Evolutionary conservation across 2,329 filamentous ascomycete species (phyloP).

Genomic region (Epichloe sylvatica): DNA sequence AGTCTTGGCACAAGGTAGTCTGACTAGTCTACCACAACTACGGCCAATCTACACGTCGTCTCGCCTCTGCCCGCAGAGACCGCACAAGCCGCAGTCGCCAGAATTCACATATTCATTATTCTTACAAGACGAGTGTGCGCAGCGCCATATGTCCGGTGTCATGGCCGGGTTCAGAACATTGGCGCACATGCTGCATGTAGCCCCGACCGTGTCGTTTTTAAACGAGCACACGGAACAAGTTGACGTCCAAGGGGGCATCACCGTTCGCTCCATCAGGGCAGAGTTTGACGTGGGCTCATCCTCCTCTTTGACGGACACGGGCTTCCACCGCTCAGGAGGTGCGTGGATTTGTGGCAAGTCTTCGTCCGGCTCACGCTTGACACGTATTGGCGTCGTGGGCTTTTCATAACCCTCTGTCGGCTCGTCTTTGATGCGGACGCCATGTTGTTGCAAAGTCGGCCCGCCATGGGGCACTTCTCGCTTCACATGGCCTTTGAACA

Average conservation of each 20-base stretch:
- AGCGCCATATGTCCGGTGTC: slow-evolving; percentile 49
- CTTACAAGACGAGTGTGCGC: slow-evolving; percentile 40
- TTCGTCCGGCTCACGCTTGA: slow-evolving; percentile 1
- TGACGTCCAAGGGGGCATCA: neutral
- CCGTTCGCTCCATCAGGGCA: neutral
- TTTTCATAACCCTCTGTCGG: neutral
- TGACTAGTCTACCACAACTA: no score
- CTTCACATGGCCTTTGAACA: slow-evolving; percentile 14
- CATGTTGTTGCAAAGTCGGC: neutral
- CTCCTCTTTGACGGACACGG: neutral
- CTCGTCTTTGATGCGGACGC: neutral
- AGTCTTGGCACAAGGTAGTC: no score
- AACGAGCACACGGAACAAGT: slow-evolving; percentile 55
- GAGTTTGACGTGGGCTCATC: neutral
- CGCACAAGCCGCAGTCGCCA: slow-evolving; percentile 55
- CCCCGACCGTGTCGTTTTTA: slow-evolving; percentile 36
- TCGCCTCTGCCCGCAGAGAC: slow-evolving; percentile 45
- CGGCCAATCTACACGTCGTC: neutral
- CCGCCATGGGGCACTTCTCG: neutral
- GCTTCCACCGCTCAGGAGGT: neutral
- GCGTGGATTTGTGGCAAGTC: neutral
- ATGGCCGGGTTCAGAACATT: slow-evolving; percentile 48
- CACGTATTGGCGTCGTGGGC: neutral
- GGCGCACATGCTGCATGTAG: slow-evolving; percentile 55
- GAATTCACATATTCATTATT: slow-evolving; percentile 51